Base-by-base conservation (phyloP, 2,329 filamentous ascomycete species). In the Epichloe festucae region DNA sequence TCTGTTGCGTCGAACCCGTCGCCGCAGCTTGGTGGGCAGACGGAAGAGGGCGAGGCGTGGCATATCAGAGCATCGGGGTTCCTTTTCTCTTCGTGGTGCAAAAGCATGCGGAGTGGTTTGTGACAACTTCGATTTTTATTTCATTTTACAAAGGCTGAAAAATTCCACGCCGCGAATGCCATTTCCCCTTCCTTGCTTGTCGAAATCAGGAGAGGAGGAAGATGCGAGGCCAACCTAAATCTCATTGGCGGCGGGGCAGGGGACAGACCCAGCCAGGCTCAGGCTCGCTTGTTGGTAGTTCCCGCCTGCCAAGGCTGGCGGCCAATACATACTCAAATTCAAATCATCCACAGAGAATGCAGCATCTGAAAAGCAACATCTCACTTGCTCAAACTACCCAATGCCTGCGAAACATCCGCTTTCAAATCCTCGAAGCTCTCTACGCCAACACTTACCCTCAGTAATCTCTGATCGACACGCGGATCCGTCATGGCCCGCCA, bases 401-500 rank as follows among this genome's bases (percentile, higher is more conserved):
- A 82, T 0, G 77, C 89, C 55, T 76, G 73, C 51, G 82, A 60
- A 42, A 97, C 65, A 71, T 97, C 91, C 39, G 76, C 76, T 65
- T 77, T 81, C 63, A 98, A 65, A 70, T 97, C 93, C 66, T 93
- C 85, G 74, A 86, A 85, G 46, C 78, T 80, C 73, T 98, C 93
- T 35, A 96, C 77, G 0, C 93, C 93, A 36, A 96, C 71, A 65
- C 90, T 96, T 34, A 98, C 71, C 49, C 93, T 73, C 67, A 96
- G 62, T 65, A 97, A 66, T 53, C 79, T 74, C 62, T 74, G 78
- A 63, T 94, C 87, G 40, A 94, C 82, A 1, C 66, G 73, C 3
- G 68, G 61, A 72, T 98, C 93, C 53, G 82, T 84, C 88, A 98
- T 93, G 46, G 85, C 80, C 53, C 93, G 77, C 93, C 93, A 98